Evolutionary conservation across 176 grass and related monocot species (phyloP).

Genomic region (Tillandsia fasciculata): DNA sequence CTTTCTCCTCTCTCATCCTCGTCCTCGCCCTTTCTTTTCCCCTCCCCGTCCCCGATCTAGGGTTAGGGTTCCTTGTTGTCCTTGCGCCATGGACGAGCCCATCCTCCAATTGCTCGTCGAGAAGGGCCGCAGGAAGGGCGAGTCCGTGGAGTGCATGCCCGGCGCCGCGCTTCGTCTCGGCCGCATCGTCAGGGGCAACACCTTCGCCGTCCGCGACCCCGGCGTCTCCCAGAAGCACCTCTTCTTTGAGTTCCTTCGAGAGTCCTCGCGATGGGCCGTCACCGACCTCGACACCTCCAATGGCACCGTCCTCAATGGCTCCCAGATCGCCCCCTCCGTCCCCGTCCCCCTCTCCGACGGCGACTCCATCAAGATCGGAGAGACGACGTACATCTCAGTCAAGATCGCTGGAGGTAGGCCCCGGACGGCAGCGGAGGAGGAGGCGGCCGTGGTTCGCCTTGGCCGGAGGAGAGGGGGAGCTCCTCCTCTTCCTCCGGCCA

Average conservation of each 20-base stretch:
- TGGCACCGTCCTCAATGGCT: slow-evolving; percentile 60
- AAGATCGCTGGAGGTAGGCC: slow-evolving; percentile 32
- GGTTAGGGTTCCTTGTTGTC: not conserved
- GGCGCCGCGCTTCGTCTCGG: slow-evolving; percentile 34
- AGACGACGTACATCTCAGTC: slow-evolving; percentile 39
- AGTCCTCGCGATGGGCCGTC: slow-evolving; percentile 41
- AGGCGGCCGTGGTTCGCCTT: slow-evolving; percentile 4
- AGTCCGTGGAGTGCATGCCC: slow-evolving; percentile 28
- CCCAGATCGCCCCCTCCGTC: slow-evolving; percentile 26
- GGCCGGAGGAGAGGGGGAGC: slow-evolving; percentile 18
- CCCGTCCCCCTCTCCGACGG: slow-evolving; percentile 42
- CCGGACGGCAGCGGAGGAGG: not conserved
- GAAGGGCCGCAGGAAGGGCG: slow-evolving; percentile 54
- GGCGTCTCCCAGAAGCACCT: slow-evolving; percentile 78
- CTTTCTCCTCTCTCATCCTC: not conserved
- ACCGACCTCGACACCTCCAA: slow-evolving; percentile 78
- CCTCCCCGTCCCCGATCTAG: not conserved
- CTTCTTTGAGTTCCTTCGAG: slow-evolving; percentile 39
- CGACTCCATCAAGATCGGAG: slow-evolving; percentile 62
- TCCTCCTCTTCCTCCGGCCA: slow-evolving; percentile 12
- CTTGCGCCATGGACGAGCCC: slow-evolving; percentile 1
- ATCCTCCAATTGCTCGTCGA: slow-evolving; percentile 49
- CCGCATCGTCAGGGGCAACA: slow-evolving; percentile 54
- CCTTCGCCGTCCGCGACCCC: slow-evolving; percentile 53
- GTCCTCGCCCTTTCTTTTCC: not conserved